These are phyloP conservation scores for Lineolata rhizophorae DNA, from an alignment of 495 filamentous ascomycete genomes.

Conservation along the genomic window DNA sequence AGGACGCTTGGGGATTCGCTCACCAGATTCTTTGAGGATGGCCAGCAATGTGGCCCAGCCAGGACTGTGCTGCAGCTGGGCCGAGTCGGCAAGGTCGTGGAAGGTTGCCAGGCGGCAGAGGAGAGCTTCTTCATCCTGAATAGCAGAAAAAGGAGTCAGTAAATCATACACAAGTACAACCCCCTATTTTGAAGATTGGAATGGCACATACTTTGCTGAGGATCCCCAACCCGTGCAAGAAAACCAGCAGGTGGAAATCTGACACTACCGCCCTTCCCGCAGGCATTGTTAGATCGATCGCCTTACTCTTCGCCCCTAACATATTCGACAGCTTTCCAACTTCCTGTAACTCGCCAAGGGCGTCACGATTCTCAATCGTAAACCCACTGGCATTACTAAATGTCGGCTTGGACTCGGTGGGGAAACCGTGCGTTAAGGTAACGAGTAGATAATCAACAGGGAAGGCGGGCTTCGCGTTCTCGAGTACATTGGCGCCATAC, in stretches of 20 bases:
- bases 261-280: slow-evolving; percentile 48
- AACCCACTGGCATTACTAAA: slow-evolving; percentile 49
- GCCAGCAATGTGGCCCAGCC: slow-evolving; percentile 87
- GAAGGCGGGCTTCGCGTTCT: slow-evolving; percentile 91
- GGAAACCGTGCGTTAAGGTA: slow-evolving; percentile 92
- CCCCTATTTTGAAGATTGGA: too few relatives aligned
- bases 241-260: slow-evolving; percentile 84
- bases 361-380: slow-evolving; percentile 75
- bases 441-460: slow-evolving; percentile 92
- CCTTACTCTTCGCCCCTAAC: slow-evolving; percentile 29
- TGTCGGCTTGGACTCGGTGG: slow-evolving; percentile 47
- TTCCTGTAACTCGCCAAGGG: slow-evolving; percentile 66
- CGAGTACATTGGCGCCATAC: slow-evolving; percentile 85
- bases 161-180: slow-evolving; percentile 1
- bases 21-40: slow-evolving; percentile 90
- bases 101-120: slow-evolving; percentile 63
- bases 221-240: slow-evolving; percentile 57
- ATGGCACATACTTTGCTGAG: slow-evolving; percentile 46
- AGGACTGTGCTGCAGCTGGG: slow-evolving; percentile 58
- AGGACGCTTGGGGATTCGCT: slow-evolving; percentile 72
- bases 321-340: slow-evolving; percentile 35
- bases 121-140: slow-evolving; percentile 72
- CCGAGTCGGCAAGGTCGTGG: slow-evolving; percentile 54
- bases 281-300: slow-evolving; percentile 26
- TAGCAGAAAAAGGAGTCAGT: slow-evolving; percentile 4